Evolutionary conservation across 306 rosid species (phyloP), one percentile per base, ranked within the genome.

Genomic region (Vigna angularis): DNA sequence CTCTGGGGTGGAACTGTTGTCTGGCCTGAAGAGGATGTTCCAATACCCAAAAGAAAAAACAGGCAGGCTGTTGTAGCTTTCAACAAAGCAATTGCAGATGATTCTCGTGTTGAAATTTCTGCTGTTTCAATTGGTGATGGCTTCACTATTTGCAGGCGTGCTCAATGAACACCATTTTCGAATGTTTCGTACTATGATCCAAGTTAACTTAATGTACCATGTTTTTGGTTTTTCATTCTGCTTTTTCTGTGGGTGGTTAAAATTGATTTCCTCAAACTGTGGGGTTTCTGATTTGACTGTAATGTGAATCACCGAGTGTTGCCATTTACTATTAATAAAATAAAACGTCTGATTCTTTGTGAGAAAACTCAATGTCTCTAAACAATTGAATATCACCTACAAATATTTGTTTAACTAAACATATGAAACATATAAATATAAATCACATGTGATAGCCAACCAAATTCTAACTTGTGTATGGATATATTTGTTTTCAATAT

Each of bases 1-100:
- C 76, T 78, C 16, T 78, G 76, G 82, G 76, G 52, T 30, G 82
- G 82, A 34, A 45, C 76, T 32, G 82, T 78, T 30, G 82, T 53
- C 2, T 69, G 11, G 64, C 26, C 52, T 9, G 82, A 70, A 57
- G 18, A 70, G 26, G 63, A 6, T 1, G 51, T 62, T 32, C 48
- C 76, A 48, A 20, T 0, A 18, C 24, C 16, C 3, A 13, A 1
- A 13, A 70, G 28, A 32, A n/a, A 6, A 2, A 38, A 8, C 47
- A 53, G 61, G 15, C 11, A 28, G 20, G 18, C 66, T 61, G 8
- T 20, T 30, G 24, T 69, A 15, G 70, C 57, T 67, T 78, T 78
- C 70, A 78, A 78, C 70, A 59, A 78, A 30, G 70, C 18, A 13
- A 78, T 78, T 58, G 52, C 76, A 48, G 24, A 44, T 4, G 76